Base-by-base conservation (phyloP, 169 alveolate genomes). In the Plasmodium gonderi region DNA sequence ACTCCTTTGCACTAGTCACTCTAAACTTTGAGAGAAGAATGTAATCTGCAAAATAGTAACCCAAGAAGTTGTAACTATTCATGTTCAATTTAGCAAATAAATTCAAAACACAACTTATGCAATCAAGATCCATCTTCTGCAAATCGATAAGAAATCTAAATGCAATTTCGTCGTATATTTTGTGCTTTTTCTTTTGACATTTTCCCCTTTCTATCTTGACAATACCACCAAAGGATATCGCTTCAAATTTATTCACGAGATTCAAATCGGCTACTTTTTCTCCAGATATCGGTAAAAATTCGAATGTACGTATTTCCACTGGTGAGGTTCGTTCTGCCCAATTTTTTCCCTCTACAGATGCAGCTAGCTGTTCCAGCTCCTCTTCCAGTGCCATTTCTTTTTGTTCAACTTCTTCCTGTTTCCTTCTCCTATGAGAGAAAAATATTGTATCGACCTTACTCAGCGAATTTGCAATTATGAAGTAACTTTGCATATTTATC, bases 1-100 rank as follows among this genome's bases (percentile, higher is more conserved):
- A n/a, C 38, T 23, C 72, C 72, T 20, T 3, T 33, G 36, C 33
- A 11, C 9, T 0, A 20, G 0, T 36, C 38, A 11, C 17, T 31
- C 47, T 42, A 3, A 65, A 67, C 9, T 51, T 42, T 3, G 11
- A 38, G n/a, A 85, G 11, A 33, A 85, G 47, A 76, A 76, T 45
- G 17, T 75, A 74, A 76, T 87, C 93, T n/a, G 93, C 87, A 31
- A 87, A 76, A 44, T 38, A 51, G 45, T 87, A 87, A 9, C 47
- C 44, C 49, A 87, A 11, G 1, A 87, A 44, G 60, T 87, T 87
- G 65, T 87, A 87, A 14, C 47, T 64, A 12, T 23, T 29, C 8
- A 87, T 5, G 47, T 76, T 87, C 40, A 87, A 47, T 44, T 76
- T 87, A 3, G 93, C 65, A 45, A 75, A 87, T 47, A 74, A 54